Evolutionary conservation across 371 early-diverging fungal genomes (phyloP).

Genomic region (Apophysomyces elegans): DNA sequence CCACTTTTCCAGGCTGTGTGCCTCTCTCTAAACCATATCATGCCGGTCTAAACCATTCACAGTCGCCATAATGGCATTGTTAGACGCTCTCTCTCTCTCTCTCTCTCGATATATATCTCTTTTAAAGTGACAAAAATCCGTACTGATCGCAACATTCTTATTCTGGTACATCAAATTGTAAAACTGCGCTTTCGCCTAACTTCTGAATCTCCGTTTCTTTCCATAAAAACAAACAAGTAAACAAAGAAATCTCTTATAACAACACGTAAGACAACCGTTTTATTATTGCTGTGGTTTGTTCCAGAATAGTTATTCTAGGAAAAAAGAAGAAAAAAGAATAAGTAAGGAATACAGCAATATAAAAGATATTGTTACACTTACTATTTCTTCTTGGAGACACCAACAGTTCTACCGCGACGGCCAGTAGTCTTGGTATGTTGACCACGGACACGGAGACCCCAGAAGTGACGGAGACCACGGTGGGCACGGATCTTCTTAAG

Average conservation of each 20-base stretch:
- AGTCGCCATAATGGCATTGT: no score
- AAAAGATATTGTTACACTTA: background rate
- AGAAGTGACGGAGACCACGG: constrained; percentile 94
- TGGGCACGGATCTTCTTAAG: constrained; percentile 94
- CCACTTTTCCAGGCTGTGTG: no score
- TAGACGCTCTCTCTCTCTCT: no score
- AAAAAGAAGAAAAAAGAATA: background rate
- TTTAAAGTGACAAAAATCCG: no score
- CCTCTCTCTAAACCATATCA: no score
- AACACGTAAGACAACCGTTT: background rate
- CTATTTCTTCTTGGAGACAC: constrained; percentile 95
- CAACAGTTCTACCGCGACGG: constrained; percentile 93
- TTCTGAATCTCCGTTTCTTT: no score
- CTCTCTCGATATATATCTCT: no score
- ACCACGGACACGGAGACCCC: constrained; percentile 93
- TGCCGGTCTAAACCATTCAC: no score
- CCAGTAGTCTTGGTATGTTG: constrained; percentile 98
- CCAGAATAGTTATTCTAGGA: background rate
- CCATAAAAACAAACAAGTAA: background rate
- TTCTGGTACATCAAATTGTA: no score
- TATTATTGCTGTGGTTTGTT: constrained; percentile 3
- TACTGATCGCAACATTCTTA: no score
- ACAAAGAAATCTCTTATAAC: background rate
- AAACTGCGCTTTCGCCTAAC: no score
- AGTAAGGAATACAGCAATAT: background rate